phyloP scores from a whole-genome alignment of 768 basidiomycete genomes.

The Mycena albidolilacea region DNA sequence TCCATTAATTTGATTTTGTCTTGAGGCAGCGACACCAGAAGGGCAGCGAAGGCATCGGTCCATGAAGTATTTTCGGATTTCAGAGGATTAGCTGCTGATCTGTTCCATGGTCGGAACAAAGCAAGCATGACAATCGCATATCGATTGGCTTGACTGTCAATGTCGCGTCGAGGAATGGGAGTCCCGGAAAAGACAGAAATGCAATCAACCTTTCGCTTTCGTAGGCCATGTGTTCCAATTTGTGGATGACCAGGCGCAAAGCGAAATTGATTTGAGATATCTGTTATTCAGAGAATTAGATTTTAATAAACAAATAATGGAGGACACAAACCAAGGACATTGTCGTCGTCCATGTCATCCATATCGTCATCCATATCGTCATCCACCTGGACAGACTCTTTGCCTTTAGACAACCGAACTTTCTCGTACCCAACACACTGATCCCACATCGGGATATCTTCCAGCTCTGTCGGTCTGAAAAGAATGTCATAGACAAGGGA shows the following conservation, averaged over 20 bases:
- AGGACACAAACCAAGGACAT: neutral
- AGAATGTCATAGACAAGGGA: too few relatives aligned
- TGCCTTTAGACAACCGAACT: too few relatives aligned
- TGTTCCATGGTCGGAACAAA: slow-evolving; percentile 30
- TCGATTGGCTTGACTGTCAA: neutral
- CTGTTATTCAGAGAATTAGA: neutral
- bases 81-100: slow-evolving; percentile 15
- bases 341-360: neutral
- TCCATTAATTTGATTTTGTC: too few relatives aligned
- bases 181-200: slow-evolving; percentile 33
- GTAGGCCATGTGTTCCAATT: slow-evolving; percentile 11
- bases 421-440: too few relatives aligned
- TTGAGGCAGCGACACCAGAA: too few relatives aligned
- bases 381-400: neutral
- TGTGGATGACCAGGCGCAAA: slow-evolving; percentile 30
- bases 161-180: slow-evolving; percentile 29
- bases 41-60: slow-evolving; percentile 4
- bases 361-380: neutral
- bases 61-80: slow-evolving; percentile 14
- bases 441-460: too few relatives aligned
- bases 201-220: neutral
- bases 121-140: slow-evolving; percentile 35
- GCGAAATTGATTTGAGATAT: neutral
- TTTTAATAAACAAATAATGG: neutral
- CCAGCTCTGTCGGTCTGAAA: too few relatives aligned